A percentile compares a stretch with the other conserved stretches of the same genome.
Conservation (phyloP, 1,284 basidiomycete species). For the Ustilago hordei region DNA sequence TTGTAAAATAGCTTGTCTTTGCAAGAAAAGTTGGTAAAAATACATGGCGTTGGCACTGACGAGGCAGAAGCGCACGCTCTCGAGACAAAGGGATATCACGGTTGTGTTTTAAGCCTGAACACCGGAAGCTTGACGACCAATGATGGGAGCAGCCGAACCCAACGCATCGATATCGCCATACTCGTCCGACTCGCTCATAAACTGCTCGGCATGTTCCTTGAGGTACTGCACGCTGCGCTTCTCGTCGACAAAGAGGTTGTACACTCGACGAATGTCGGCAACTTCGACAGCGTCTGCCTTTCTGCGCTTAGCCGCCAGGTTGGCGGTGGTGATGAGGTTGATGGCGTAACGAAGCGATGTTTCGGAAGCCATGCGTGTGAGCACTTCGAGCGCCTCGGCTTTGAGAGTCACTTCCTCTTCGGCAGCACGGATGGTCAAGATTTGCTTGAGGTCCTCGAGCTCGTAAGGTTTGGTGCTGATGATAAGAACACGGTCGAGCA, state of each 20-base stretch:
- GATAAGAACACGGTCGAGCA: slow-evolving; percentile 93
- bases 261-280: slow-evolving; percentile 84
- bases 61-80: slow-evolving; percentile 11
- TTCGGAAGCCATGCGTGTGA: slow-evolving; percentile 85
- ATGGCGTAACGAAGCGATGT: slow-evolving; percentile 83
- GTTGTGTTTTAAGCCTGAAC: slow-evolving; percentile 17
- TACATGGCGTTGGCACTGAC: slow-evolving; percentile 14
- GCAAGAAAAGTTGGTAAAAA: slow-evolving; percentile 26
- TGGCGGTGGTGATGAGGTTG: slow-evolving; percentile 90
- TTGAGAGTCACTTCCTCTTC: slow-evolving; percentile 95
- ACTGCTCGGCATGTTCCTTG: slow-evolving; percentile 80
- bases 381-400: slow-evolving; percentile 79
- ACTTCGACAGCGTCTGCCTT: slow-evolving; percentile 81
- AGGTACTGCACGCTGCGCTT: slow-evolving; percentile 94
- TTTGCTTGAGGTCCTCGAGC: slow-evolving; percentile 86
- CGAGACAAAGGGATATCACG: background rate
- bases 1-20: background rate
- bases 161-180: slow-evolving; percentile 46
- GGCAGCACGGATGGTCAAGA: slow-evolving; percentile 92
- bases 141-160: slow-evolving; percentile 33
- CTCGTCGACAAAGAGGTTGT: slow-evolving; percentile 87
- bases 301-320: slow-evolving; percentile 83
- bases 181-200: slow-evolving; percentile 70
- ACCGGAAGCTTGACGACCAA: slow-evolving; percentile 30
- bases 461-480: slow-evolving; percentile 92